Evolutionary conservation across 2,329 filamentous ascomycete species (phyloP), one percentile per base, ranked within the genome.

Genomic region (Blumeria hordei): DNA sequence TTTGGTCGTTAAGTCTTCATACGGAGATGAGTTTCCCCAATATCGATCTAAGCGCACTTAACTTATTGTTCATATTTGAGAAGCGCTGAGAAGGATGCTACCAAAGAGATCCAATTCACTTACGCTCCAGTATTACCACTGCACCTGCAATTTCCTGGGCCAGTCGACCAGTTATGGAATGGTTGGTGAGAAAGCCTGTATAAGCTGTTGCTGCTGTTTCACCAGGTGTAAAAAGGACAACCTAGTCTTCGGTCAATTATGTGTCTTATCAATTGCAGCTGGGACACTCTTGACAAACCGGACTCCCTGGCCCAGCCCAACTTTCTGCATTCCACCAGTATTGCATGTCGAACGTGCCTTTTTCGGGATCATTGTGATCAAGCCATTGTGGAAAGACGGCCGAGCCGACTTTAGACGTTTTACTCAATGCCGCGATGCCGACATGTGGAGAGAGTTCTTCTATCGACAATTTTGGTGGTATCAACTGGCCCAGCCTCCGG

Each of bases 21-120:
- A 78, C 0, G 77, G 76, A 2, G 71, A 71, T 6, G 74, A 78
- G 14, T 69, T 68, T 3, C 76, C 76, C 71, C 72, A 80, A 64
- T 76, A 79, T 11, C 76, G 71, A 61, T 80, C 71, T 73, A 12
- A 5, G 21, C 12, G 5, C 21, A 28, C 21, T 28, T 28, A 28
- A 4, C 21, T 4, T 2, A 28, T 28, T 28, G 4, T 28, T 28
- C 52, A 7, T 12, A n/a, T 58, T 53, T 60, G 49, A 33, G 28
- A 55, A 16, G 11, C 9, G 52, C 32, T 34, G 14, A 28, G 14
- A 35, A 12, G 21, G 21, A 28, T 28, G 21, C 21, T 28, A 28
- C 4, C 21, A 28, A 28, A 28, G 2, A 47, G 37, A 21, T 44
- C 6, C 16, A 21, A 21, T 14, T 28, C 32, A 62, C 69, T 56